Base-by-base conservation (phyloP, 208 protist species). In the Leishmania braziliensis region DNA sequence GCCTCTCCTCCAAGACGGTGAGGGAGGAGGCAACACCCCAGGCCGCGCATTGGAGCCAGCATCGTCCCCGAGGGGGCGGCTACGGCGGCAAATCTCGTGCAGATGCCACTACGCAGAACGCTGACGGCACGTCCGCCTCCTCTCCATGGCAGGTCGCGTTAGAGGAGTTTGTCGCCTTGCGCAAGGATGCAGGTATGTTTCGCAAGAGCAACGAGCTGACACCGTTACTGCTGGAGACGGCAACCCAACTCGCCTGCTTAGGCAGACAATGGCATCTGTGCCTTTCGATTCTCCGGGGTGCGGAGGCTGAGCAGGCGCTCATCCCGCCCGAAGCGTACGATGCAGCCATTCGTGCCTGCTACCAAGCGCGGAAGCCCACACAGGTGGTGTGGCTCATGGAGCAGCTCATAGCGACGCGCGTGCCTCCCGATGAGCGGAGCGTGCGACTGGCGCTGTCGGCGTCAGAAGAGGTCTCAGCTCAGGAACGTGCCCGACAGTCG, bases 241-340 rank as follows among this genome's bases (percentile, higher is more conserved):
- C 88, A 0, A 76, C 84, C 53, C 87, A 91, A 76, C 81, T 95
- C 8, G 86, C 86, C 56, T 88, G 90, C 51, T 33, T 87, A 20
- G 89, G 88, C 36, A 83, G 87, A 8, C 83, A 95, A 53, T 95
- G 92, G 89, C 73, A 83, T 43, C 66, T 86, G 56, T 91, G 87
- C 75, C 84, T 93, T 29, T 72, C 75, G 8, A 80, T 95, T 39
- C 66, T 95, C 39, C 74, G 75, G n/a, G 75, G 68, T n/a, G 90
- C 88, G 12, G 89, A 75, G 10, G 75, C 74, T 43, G 73, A 89
- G 73, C 89, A 92, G 75, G 77, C 82, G 39, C 75, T 93, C 20
- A 84, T 93, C 48, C 92, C 92, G 18, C 88, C 90, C 0, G 90
- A 95, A 82, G 88, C 90, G 33, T 92, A 92, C 77, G 92, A 95